phyloP scores from a whole-genome alignment of 257 asterid species.

The Avicennia marina region DNA sequence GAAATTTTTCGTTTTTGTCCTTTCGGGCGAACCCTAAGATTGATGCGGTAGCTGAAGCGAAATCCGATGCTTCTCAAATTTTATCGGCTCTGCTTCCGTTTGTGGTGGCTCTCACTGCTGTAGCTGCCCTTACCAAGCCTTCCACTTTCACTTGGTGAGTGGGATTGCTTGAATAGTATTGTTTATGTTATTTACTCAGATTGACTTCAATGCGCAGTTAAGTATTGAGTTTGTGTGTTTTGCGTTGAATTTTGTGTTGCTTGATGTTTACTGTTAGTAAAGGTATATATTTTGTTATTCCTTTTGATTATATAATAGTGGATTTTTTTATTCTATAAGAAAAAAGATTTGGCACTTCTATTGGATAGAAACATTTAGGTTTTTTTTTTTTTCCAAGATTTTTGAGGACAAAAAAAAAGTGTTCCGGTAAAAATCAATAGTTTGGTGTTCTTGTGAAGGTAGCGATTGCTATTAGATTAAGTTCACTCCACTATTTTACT shows the following conservation, averaged over 20 bases:
- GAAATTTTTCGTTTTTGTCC: slow-evolving; percentile 64
- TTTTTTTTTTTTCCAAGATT: too few species aligned
- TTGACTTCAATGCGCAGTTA: too few species aligned
- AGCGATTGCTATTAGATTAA: slow-evolving; percentile 2
- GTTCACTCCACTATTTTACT: slow-evolving; percentile 15
- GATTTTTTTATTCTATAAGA: too few species aligned
- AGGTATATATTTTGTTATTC: too few species aligned
- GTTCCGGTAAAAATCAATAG: too few species aligned
- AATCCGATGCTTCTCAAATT: slow-evolving; percentile 52
- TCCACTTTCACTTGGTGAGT: slow-evolving; percentile 92
- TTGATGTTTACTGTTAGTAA: neutral
- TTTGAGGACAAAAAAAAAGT: neutral
- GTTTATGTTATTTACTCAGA: too few species aligned
- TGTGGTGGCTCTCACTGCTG: slow-evolving; percentile 85
- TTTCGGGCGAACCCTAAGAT: slow-evolving; percentile 48
- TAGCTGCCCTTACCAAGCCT: slow-evolving; percentile 83
- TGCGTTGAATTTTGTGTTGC: too few species aligned
- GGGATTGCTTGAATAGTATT: neutral
- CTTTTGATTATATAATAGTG: too few species aligned
- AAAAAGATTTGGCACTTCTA: too few species aligned
- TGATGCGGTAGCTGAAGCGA: slow-evolving; percentile 34
- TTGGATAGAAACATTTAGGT: too few species aligned
- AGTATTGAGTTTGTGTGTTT: too few species aligned
- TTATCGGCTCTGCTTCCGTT: slow-evolving; percentile 85
- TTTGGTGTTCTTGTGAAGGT: neutral